Conservation (phyloP, 176 grass and related monocot genomes). For the Secale cereale region DNA sequence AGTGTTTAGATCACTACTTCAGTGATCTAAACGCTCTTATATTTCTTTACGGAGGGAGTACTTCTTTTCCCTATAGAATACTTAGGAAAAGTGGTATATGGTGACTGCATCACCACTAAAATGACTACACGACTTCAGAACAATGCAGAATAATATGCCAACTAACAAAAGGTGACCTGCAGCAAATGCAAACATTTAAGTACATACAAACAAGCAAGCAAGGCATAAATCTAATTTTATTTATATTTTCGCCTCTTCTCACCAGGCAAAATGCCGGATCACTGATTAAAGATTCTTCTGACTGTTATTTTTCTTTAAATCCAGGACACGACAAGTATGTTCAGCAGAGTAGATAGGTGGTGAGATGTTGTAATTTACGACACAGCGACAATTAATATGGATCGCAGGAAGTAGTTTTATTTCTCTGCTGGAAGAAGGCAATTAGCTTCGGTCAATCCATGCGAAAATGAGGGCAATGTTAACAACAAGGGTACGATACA, state of each 20-base stretch:
- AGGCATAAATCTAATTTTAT: neutral
- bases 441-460: neutral
- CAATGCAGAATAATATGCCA: neutral
- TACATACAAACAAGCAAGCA: too few relatives aligned
- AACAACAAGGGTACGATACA: neutral
- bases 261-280: too few relatives aligned
- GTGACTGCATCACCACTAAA: too few relatives aligned
- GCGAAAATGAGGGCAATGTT: neutral
- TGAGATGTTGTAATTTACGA: neutral
- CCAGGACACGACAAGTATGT: neutral
- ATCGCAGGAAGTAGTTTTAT: too few relatives aligned
- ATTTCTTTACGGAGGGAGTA: too few relatives aligned
- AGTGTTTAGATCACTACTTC: too few relatives aligned
- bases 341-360: neutral
- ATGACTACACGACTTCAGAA: neutral
- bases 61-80: too few relatives aligned
- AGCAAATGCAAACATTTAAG: too few relatives aligned
- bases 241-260: neutral
- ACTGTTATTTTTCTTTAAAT: neutral
- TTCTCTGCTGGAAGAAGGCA: neutral
- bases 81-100: neutral
- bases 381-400: too few relatives aligned
- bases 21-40: too few relatives aligned
- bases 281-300: neutral
- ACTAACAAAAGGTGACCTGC: neutral